Evolutionary conservation across 2,329 filamentous ascomycete genomes (phyloP).

Genomic region (Aspergillus costaricaensis): DNA sequence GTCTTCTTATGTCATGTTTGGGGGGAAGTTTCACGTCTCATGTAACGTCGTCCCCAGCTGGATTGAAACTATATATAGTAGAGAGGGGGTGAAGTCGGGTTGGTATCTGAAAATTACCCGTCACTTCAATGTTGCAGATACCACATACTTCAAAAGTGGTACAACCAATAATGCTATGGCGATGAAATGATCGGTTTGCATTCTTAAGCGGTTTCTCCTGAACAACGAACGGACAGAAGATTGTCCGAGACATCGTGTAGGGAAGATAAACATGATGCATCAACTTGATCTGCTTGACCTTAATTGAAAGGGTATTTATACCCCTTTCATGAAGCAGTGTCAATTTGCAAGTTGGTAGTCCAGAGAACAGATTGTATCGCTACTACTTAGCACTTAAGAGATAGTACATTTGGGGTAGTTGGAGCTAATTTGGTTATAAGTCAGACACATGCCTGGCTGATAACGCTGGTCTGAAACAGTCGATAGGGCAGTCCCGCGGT

Average conservation of each 20-base stretch:
- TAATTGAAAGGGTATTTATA: too few species aligned
- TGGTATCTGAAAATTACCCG: conserved; percentile 1
- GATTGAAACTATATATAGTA: background rate
- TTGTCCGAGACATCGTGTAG: background rate
- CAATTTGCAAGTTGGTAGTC: too few species aligned
- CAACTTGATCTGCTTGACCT: background rate
- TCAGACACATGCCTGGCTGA: background rate
- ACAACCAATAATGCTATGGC: background rate
- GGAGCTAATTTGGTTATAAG: too few species aligned
- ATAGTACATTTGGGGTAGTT: too few species aligned
- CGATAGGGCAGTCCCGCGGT: conserved; percentile 10
- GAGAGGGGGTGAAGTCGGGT: background rate
- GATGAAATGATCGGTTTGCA: background rate
- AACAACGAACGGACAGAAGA: background rate
- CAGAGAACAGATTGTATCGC: too few species aligned
- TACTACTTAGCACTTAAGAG: too few species aligned
- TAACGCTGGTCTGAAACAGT: conserved; percentile 7
- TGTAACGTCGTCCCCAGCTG: background rate
- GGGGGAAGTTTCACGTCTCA: background rate
- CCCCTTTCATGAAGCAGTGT: background rate
- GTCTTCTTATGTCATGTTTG: background rate
- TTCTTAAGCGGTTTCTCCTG: background rate
- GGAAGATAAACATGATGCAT: background rate
- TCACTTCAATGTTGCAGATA: background rate
- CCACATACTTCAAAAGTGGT: background rate